A percentile compares a stretch with the other conserved stretches of the same genome.
These are phyloP conservation scores for Xylariaceae sp. DNA, from an alignment of 2,329 filamentous ascomycete genomes.

Conservation along the genomic window DNA sequence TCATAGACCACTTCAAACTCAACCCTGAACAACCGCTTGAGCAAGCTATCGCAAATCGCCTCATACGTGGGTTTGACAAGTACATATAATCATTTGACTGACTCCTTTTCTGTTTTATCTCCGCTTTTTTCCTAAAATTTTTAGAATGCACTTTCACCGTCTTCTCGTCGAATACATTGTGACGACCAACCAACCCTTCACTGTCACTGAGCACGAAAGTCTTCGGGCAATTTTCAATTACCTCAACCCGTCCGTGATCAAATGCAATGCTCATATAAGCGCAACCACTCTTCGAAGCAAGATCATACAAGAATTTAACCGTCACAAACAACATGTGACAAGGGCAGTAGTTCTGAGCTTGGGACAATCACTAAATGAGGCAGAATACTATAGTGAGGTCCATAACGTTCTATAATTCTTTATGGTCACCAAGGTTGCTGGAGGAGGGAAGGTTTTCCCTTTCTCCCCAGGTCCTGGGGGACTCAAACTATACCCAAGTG, in stretches of 20 bases:
- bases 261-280: not conserved
- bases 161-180: not conserved
- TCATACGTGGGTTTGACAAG: not conserved
- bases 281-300: not conserved
- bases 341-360: no score
- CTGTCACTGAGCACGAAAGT: not conserved
- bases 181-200: not conserved
- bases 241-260: not conserved
- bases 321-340: not conserved
- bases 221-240: not conserved
- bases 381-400: no score
- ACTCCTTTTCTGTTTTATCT: no score
- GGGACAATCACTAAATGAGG: no score
- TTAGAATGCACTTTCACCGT: not conserved
- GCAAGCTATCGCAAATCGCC: not conserved
- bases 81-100: not conserved
- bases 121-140: no score
- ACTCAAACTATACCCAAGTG: no score
- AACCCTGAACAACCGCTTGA: not conserved
- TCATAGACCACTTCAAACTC: not conserved
- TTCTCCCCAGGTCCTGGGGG: no score
- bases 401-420: no score
- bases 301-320: not conserved
- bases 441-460: no score
- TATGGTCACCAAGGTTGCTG: no score